Base-by-base conservation (phyloP, 2,329 filamentous ascomycete genomes). In the Bipolaris zeicola region DNA sequence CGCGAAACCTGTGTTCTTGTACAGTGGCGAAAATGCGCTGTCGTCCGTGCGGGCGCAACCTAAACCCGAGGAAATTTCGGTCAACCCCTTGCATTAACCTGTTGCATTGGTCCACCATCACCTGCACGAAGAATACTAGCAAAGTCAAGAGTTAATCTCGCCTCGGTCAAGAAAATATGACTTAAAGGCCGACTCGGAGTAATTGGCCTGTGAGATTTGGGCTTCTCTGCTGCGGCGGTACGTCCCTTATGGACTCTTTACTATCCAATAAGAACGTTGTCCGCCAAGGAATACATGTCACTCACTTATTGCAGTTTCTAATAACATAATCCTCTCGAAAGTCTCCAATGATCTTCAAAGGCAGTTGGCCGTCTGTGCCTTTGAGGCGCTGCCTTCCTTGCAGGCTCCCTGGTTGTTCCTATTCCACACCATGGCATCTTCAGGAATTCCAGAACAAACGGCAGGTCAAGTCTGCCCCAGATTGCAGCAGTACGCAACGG, bases 11-110 rank as follows among this genome's bases (percentile, higher is more conserved):
- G 45, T 34, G 16, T 13, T 10, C 13, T 47, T 20, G 31, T 28
- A 10, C 26, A 6, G 34, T 48, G 45, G 45, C 45, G 6, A 38
- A 16, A n/a, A 16, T 13, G 28, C 16, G 13, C 5, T 31, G 26
- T 22, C n/a, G 45, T 48, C 45, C 24, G 45, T 48, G 45, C 45
- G 34, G 45, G 28, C 22, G 22, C 45, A 28, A 46, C 18, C 28
- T 20, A 34, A 45, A n/a, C 26, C 43, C 2, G 4, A 28, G 43
- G 13, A 34, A 14, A 26, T 37, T 38, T 47, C 14, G 45, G 33
- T 26, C 33, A 33, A 46, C 18, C 24, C 33, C 45, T 26, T 37
- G 45, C 33, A 37, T 16, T 37, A n/a, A 37, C 31, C 13, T 14
- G 33, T 22, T 47, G 31, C 18, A 36, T 26, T 18, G 16, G 45